Base-by-base conservation (phyloP, 345 rosid species). In the Zanthoxylum bungeanum region DNA sequence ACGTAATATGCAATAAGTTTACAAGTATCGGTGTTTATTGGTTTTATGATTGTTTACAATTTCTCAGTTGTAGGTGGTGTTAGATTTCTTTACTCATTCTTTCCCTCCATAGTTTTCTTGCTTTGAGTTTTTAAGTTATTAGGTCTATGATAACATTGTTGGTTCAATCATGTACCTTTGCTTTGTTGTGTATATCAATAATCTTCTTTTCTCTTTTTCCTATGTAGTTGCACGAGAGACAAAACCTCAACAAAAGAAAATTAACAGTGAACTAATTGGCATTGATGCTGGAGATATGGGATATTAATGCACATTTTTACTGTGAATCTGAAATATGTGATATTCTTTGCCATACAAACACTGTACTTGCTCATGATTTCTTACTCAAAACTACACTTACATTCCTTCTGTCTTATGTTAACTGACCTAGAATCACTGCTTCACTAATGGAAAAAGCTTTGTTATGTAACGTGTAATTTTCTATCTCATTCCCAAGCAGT, bases 221-320 rank as follows among this genome's bases (percentile, higher is more conserved):
- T 56, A 27, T 67, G 40, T 30, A 80, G 86, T 80, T 73, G 36
- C 74, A 25, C 72, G 36, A n/a, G 49, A 60, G 40, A 14, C 34
- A 27, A 56, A 36, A 61, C 17, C 56, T 50, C 37, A 8, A 21
- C 47, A 58, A 39, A 58, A 44, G 27, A 67, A 46, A 58, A 62
- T 50, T 66, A 63, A 71, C 37, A 69, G 7, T 36, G 64, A 28
- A 47, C 52, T 67, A 31, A 62, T 72, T 30, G 75, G 74, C 57
- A 64, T 80, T 76, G 72, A 74, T 57, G 50, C 49, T 27, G 52
- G 34, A 40, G 72, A 63, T 69, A 55, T 14, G 46, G 31, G 28
- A 10, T 3, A 21, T 17, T 40, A 68, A 27, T 52, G 34, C 47
- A 39, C 19, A 24, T 57, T 28, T 25, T 53, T 17, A 1, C 22